Evolutionary conservation across 2,329 filamentous ascomycete species (phyloP).

Genomic region (Pseudogymnoascus sp.): DNA sequence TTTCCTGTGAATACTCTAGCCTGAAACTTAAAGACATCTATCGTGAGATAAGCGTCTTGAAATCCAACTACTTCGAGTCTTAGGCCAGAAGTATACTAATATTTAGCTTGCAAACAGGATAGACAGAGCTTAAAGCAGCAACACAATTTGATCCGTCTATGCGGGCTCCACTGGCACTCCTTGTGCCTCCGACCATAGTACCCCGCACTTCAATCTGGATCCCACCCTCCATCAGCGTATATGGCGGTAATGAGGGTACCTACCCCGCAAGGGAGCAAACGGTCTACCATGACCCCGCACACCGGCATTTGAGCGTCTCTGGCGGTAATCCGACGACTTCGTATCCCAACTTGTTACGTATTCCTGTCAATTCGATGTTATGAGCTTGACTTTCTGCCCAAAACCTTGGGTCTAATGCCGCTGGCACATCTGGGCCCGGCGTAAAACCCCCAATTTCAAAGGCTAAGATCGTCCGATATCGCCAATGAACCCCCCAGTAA

Average conservation of each 20-base stretch:
- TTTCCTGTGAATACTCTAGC: neutral
- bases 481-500: neutral
- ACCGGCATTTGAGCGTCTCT: neutral
- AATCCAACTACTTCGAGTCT: too few species aligned
- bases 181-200: too few species aligned
- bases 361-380: neutral
- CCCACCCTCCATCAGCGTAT: conserved; percentile 7
- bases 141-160: too few species aligned
- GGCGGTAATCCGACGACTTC: neutral
- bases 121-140: too few species aligned
- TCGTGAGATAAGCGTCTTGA: too few species aligned
- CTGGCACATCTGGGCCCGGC: neutral
- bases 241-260: neutral
- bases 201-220: neutral
- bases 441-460: neutral
- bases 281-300: neutral
- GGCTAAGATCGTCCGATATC: neutral
- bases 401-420: neutral
- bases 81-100: too few species aligned
- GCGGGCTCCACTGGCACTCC: too few species aligned
- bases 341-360: neutral
- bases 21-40: too few species aligned
- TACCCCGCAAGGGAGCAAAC: neutral
- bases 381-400: neutral
- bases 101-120: too few species aligned